Evolutionary conservation across 441 rosid species (phyloP).

Genomic region (Eruca vesicaria): DNA sequence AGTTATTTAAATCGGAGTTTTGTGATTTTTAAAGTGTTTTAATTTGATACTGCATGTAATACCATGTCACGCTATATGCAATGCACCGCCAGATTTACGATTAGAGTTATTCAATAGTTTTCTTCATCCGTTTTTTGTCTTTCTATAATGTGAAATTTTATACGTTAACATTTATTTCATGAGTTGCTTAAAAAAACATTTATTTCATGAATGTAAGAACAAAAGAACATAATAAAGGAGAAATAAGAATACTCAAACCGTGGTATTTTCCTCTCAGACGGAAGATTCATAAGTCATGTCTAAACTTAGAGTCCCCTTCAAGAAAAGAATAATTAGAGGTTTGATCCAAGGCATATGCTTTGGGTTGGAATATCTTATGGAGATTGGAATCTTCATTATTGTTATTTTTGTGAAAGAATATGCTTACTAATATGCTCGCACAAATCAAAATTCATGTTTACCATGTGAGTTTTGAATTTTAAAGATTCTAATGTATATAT

Average conservation of each 20-base stretch:
- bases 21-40: neutral
- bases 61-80: constrained; percentile 1
- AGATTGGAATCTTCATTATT: neutral
- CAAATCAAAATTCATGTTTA: neutral
- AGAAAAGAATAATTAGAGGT: constrained; percentile 13
- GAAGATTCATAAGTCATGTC: constrained; percentile 15
- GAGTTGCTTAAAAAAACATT: too few species aligned
- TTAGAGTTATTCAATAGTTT: neutral
- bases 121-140: neutral
- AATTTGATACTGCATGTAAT: neutral
- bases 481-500: constrained; percentile 4
- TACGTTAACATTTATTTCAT: constrained; percentile 10
- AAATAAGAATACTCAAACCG: neutral
- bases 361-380: neutral
- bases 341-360: constrained; percentile 32
- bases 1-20: neutral
- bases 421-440: constrained; percentile 26
- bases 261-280: neutral
- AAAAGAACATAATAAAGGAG: neutral
- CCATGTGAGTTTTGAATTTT: neutral
- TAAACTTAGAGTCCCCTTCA: neutral
- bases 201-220: neutral
- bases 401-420: neutral
- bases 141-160: neutral
- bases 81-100: neutral